Evolutionary conservation across 2,329 filamentous ascomycete genomes (phyloP).

Genomic region (Xylaria sp.): DNA sequence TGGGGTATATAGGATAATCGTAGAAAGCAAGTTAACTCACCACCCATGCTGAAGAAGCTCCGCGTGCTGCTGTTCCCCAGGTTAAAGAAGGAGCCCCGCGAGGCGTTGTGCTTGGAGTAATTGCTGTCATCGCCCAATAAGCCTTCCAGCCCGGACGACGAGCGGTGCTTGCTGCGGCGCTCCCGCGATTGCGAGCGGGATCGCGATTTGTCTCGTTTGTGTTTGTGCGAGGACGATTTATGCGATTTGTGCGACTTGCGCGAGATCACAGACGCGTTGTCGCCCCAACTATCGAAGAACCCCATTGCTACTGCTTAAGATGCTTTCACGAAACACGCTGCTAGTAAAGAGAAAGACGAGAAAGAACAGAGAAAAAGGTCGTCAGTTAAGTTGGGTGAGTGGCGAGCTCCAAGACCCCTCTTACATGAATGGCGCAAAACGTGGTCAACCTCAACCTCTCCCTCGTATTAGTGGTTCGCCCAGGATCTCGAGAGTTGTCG

Average conservation of each 20-base stretch:
- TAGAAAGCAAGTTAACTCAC: conserved; percentile 20
- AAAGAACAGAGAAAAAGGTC: not conserved
- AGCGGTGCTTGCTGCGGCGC: conserved; percentile 48
- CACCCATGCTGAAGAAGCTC: conserved; percentile 50
- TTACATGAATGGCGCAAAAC: not conserved
- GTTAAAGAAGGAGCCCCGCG: conserved; percentile 48
- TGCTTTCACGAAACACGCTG: not conserved
- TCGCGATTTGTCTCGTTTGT: conserved; percentile 40
- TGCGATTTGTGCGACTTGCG: conserved; percentile 45
- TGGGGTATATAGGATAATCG: not conserved
- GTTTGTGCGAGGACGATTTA: conserved; percentile 45
- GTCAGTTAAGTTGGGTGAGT: not conserved
- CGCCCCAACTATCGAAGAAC: conserved; percentile 48
- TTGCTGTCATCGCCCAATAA: conserved; percentile 42
- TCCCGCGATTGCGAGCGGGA: conserved; percentile 40
- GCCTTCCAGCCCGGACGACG: conserved; percentile 37
- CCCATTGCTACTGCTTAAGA: conserved; percentile 41
- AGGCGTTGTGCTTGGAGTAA: conserved; percentile 44
- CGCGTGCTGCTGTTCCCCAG: conserved; percentile 48
- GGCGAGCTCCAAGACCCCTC: not conserved
- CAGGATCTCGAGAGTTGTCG: conserved; percentile 2
- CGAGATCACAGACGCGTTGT: conserved; percentile 50
- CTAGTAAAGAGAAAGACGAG: not conserved
- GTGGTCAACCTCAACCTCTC: not conserved
- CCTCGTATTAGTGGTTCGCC: conserved; percentile 2